These are phyloP conservation scores for Eurotiales sp. DNA, from an alignment of 2,329 filamentous ascomycete species.

Conservation along the genomic window DNA sequence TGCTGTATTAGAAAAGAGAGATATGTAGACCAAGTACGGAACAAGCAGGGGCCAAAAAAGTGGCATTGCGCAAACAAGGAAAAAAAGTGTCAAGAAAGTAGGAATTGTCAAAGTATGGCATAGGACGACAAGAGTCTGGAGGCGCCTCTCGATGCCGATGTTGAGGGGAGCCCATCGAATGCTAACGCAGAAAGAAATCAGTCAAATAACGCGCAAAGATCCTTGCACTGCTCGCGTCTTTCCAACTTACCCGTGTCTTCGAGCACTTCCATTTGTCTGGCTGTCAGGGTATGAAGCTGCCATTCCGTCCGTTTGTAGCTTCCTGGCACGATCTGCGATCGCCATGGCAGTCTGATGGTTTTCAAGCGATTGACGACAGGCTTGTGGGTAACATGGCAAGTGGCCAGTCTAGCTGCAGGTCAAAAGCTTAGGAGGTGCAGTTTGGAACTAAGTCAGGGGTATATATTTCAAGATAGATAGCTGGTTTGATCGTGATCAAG, in stretches of 20 bases:
- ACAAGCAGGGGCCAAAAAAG: conserved; percentile 78
- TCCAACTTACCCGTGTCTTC: conserved; percentile 8
- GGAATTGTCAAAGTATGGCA: conserved; percentile 69
- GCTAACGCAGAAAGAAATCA: conserved; percentile 31
- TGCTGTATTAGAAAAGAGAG: conserved; percentile 70
- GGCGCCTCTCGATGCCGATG: conserved; percentile 65
- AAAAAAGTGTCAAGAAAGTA: conserved; percentile 73
- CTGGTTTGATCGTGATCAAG: no score
- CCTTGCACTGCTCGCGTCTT: not conserved
- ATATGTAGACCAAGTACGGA: conserved; percentile 77
- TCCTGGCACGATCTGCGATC: not conserved
- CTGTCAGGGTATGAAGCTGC: not conserved
- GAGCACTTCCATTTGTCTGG: not conserved
- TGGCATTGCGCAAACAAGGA: conserved; percentile 85
- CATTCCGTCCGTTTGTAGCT: not conserved
- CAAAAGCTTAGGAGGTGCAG: not conserved
- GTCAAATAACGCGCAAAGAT: not conserved
- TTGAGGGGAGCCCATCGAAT: conserved; percentile 83
- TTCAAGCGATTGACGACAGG: not conserved
- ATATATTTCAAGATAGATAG: not conserved
- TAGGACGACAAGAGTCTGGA: conserved; percentile 75
- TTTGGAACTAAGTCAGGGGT: not conserved
- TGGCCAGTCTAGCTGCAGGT: not conserved
- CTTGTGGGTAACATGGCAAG: not conserved
- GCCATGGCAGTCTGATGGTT: conserved; percentile 7